These are phyloP conservation scores for Pleurozium schreberi DNA, from an alignment of 225 moss, liverwort and hornwort species.

Conservation along the genomic window DNA sequence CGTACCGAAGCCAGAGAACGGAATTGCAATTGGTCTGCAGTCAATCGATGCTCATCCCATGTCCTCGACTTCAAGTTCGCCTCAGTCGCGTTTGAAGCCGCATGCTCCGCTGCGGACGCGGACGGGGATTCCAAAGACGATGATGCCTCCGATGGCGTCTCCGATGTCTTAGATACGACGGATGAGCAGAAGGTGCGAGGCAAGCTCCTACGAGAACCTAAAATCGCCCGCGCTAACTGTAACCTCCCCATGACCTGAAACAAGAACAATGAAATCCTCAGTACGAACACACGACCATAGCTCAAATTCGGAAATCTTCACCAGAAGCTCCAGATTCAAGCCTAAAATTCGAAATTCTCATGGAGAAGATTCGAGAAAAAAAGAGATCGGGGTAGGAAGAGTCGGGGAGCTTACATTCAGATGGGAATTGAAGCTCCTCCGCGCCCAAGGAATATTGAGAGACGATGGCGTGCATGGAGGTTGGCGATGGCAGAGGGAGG, in stretches of 20 bases:
- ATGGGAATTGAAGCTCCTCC: background rate
- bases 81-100: slow-evolving; percentile 11
- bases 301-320: background rate
- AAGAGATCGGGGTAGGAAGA: background rate
- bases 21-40: slow-evolving; percentile 50
- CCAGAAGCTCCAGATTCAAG: background rate
- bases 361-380: background rate
- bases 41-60: slow-evolving; percentile 64
- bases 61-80: slow-evolving; percentile 35
- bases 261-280: background rate
- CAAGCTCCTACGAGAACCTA: background rate
- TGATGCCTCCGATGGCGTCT: background rate
- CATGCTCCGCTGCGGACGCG: slow-evolving; percentile 40
- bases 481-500: background rate
- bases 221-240: slow-evolving; percentile 10
- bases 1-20: slow-evolving; percentile 52
- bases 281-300: background rate
- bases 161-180: background rate
- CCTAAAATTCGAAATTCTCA: background rate
- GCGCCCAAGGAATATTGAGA: background rate
- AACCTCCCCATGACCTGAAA: slow-evolving; percentile 25
- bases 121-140: slow-evolving; percentile 11
- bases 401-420: background rate
- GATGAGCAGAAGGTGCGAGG: slow-evolving; percentile 22
- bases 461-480: background rate